Conservation (phyloP, 352 stramenopile genomes). For the Phytophthora ohioensis region DNA sequence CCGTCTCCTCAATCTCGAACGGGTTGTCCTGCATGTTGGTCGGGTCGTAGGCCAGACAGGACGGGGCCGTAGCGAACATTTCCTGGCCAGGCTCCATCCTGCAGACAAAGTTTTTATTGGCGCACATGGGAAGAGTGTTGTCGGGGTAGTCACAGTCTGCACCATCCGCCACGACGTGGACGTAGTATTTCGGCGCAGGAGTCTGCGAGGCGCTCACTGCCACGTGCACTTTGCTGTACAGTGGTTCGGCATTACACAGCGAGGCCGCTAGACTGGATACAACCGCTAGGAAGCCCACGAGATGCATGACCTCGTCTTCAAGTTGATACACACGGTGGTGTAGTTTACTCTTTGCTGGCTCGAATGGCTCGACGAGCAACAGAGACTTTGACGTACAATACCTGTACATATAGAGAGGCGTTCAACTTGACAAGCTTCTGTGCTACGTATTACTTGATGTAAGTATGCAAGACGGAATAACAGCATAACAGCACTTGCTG, state of each 20-base stretch:
- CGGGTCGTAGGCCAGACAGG: constrained; percentile 50
- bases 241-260: constrained; percentile 1
- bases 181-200: constrained; percentile 26
- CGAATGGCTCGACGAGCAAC: constrained; percentile 5
- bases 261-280: constrained; percentile 7
- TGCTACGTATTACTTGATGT: neutral
- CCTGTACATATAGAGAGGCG: constrained; percentile 1
- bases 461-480: neutral
- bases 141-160: constrained; percentile 36
- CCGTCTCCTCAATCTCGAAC: constrained; percentile 42
- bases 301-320: constrained; percentile 11
- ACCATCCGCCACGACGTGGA: constrained; percentile 48
- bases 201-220: constrained; percentile 2
- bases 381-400: neutral
- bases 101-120: constrained; percentile 54
- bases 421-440: neutral
- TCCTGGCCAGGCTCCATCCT: constrained; percentile 55
- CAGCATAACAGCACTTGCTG: constrained; percentile 6
- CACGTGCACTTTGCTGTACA: constrained; percentile 19
- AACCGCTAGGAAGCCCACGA: constrained; percentile 9
- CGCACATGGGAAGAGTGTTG: constrained; percentile 50
- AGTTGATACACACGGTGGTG: constrained; percentile 2
- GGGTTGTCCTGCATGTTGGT: constrained; percentile 43
- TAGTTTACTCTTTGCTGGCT: constrained; percentile 12
- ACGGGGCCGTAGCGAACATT: constrained; percentile 45